Conservation (phyloP, 768 basidiomycete species). For the Boletus subcaerulescens region DNA sequence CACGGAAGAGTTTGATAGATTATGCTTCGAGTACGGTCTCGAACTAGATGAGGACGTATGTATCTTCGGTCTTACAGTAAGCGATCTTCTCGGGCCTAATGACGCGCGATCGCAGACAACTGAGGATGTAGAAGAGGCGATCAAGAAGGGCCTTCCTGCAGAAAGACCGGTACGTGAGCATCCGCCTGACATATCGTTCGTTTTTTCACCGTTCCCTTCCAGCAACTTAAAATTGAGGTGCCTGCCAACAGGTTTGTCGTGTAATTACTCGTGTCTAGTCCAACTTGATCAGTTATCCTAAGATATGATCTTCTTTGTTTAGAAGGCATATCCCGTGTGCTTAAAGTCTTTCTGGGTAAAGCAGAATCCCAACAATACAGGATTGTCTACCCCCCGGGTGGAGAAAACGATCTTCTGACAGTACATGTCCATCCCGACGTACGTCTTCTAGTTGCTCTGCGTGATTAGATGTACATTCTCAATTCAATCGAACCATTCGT, state of each 20-base stretch:
- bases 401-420: constrained; percentile 62
- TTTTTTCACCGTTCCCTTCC: constrained; percentile 9
- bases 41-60: constrained; percentile 97
- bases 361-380: constrained; percentile 67
- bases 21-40: constrained; percentile 96
- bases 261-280: background rate
- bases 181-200: background rate
- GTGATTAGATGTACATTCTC: background rate
- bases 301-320: constrained; percentile 98
- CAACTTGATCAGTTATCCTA: constrained; percentile 9
- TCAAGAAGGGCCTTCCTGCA: constrained; percentile 79
- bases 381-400: constrained; percentile 67
- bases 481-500: background rate
- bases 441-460: constrained; percentile 16
- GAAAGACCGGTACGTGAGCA: constrained; percentile 68
- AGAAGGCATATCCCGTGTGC: constrained; percentile 88
- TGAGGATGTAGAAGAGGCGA: constrained; percentile 75
- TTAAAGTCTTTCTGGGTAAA: constrained; percentile 78
- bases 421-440: constrained; percentile 74
- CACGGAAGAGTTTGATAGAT: constrained; percentile 89
- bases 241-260: constrained; percentile 85
- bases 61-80: constrained; percentile 6
- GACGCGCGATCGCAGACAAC: constrained; percentile 63
- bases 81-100: background rate
- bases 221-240: constrained; percentile 99